A percentile compares a stretch with the other conserved stretches of the same genome.
phyloP scores from a whole-genome alignment of 2,329 filamentous ascomycete genomes.

The Ceratocystis lukuohia region DNA sequence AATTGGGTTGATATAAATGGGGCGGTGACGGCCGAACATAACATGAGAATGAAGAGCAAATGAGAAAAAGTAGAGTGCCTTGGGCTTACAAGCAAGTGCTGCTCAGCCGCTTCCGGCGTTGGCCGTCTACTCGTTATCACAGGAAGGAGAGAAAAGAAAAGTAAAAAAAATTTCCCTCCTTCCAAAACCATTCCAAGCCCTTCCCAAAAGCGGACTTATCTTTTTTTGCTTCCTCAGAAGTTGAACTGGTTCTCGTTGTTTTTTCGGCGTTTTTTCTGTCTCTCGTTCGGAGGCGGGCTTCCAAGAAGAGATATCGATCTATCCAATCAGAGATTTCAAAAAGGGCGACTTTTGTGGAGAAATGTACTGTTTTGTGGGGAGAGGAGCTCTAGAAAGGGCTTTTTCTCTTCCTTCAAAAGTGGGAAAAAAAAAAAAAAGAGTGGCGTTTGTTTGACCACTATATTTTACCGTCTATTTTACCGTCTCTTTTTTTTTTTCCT shows the following conservation, averaged over 20 bases:
- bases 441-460: background rate
- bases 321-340: background rate
- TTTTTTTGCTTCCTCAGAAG: background rate
- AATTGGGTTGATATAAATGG: background rate
- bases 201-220: background rate
- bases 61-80: background rate
- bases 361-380: background rate
- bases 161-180: background rate
- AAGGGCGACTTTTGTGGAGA: background rate
- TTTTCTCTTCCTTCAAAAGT: background rate
- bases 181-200: background rate
- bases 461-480: background rate
- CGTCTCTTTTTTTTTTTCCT: background rate
- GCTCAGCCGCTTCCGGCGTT: conserved; percentile 2
- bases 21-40: background rate
- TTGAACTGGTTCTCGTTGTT: background rate
- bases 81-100: background rate
- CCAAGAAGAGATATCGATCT: no score
- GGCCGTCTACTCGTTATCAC: background rate
- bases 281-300: background rate
- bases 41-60: background rate
- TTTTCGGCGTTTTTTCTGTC: background rate
- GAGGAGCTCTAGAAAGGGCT: background rate
- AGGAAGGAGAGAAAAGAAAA: background rate
- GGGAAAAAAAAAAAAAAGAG: background rate